Evolutionary conservation across 1,284 basidiomycete genomes (phyloP).

Genomic region (Taiwanofungus camphoratus): DNA sequence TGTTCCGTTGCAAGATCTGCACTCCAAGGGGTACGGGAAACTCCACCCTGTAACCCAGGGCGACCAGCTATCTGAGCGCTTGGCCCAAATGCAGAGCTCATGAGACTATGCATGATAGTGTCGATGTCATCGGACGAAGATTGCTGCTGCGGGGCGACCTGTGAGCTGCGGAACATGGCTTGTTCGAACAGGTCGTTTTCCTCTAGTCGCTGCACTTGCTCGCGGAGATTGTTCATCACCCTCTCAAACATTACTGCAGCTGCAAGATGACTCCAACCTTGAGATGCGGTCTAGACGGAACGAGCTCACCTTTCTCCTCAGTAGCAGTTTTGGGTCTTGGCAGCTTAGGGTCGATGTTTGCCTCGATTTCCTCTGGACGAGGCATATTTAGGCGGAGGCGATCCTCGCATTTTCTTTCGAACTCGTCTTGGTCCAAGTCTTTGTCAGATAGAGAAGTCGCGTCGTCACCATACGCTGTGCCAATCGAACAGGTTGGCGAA

Average conservation of each 20-base stretch:
- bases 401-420: conserved; percentile 48
- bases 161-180: conserved; percentile 49
- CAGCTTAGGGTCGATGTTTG: conserved; percentile 29
- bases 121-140: conserved; percentile 55
- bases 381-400: conserved; percentile 37
- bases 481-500: conserved; percentile 68
- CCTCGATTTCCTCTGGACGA: conserved; percentile 39
- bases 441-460: conserved; percentile 52
- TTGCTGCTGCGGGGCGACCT: conserved; percentile 43
- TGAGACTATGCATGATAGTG: conserved; percentile 59
- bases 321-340: conserved; percentile 16
- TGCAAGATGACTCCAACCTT: neutral
- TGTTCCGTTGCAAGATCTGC: neutral
- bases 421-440: conserved; percentile 43
- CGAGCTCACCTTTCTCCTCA: conserved; percentile 41
- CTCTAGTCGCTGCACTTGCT: conserved; percentile 48
- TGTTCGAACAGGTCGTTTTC: conserved; percentile 64
- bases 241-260: conserved; percentile 35
- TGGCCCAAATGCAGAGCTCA: conserved; percentile 16
- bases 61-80: neutral
- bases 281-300: neutral
- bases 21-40: conserved; percentile 5
- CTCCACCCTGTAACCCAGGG: neutral
- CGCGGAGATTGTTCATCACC: conserved; percentile 47
- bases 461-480: conserved; percentile 58